phyloP scores from a whole-genome alignment of 1,139 yeast genomes.

The Candida albicans region DNA sequence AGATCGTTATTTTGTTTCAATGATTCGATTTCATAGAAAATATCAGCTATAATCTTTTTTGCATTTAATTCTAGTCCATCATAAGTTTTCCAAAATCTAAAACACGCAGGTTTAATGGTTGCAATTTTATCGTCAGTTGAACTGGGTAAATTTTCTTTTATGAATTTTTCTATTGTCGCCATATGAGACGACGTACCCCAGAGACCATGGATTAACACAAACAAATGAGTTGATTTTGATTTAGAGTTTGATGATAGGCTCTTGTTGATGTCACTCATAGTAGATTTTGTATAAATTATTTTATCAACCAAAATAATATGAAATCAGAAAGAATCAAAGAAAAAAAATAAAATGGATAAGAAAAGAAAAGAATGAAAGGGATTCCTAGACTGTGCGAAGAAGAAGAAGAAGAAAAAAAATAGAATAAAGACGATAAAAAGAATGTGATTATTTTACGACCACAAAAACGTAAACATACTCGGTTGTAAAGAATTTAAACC shows the following conservation, averaged over 20 bases:
- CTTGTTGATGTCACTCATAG: not conserved
- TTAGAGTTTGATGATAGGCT: not conserved
- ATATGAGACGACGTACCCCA: slow-evolving; percentile 86
- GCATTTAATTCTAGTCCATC: slow-evolving; percentile 82
- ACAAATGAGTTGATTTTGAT: slow-evolving; percentile 53
- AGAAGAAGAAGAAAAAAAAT: not conserved
- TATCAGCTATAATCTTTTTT: slow-evolving; percentile 63
- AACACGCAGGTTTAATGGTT: slow-evolving; percentile 66
- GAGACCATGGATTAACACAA: slow-evolving; percentile 82
- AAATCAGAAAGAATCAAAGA: not conserved
- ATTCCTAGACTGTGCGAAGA: not conserved
- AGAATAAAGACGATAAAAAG: not conserved
- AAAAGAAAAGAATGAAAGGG: not conserved
- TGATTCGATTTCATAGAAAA: slow-evolving; percentile 55
- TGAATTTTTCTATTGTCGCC: slow-evolving; percentile 54
- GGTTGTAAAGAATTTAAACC: not conserved
- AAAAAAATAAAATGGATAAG: not conserved
- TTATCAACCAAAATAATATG: not conserved
- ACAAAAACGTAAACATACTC: not conserved
- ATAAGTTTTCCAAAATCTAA: slow-evolving; percentile 74
- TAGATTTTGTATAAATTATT: not conserved
- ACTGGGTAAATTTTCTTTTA: slow-evolving; percentile 40
- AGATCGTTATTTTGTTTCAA: slow-evolving; percentile 39
- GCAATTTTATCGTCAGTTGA: slow-evolving; percentile 45
- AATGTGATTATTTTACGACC: not conserved